phyloP scores from a whole-genome alignment of 2,329 filamentous ascomycete species.

The Gliomastix tumulicola region DNA sequence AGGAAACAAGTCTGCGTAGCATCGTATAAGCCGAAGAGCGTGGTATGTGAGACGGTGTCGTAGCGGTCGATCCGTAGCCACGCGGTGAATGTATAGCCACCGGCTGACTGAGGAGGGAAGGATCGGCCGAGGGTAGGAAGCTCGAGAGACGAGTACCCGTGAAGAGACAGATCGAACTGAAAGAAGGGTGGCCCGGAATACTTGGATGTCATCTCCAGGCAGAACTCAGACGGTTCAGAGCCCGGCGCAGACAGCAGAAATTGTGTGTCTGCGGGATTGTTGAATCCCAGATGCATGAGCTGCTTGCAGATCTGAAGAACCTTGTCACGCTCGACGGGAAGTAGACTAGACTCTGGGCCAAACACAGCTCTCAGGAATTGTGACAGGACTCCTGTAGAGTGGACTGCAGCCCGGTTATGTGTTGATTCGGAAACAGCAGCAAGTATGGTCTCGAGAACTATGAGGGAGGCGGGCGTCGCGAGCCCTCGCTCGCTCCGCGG shows the following conservation, averaged over 20 bases:
- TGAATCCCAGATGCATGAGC: conserved; percentile 70
- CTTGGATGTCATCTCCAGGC: conserved; percentile 62
- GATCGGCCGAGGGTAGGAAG: conserved; percentile 74
- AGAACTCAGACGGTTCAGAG: conserved; percentile 57
- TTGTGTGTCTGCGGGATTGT: conserved; percentile 74
- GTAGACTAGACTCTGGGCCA: conserved; percentile 39
- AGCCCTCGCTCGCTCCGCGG: conserved; percentile 36
- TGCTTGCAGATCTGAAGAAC: conserved; percentile 61
- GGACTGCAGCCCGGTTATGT: conserved; percentile 64
- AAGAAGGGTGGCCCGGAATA: conserved; percentile 79
- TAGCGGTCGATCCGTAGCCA: conserved; percentile 89
- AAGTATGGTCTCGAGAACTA: conserved; percentile 58
- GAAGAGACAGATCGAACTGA: conserved; percentile 84
- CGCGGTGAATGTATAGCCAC: conserved; percentile 84
- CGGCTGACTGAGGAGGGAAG: conserved; percentile 73
- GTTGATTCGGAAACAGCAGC: conserved; percentile 54
- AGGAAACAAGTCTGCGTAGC: conserved; percentile 88
- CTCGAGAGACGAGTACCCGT: conserved; percentile 87
- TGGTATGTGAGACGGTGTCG: conserved; percentile 81
- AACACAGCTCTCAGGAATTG: conserved; percentile 60
- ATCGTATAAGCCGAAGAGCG: conserved; percentile 93
- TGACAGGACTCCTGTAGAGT: conserved; percentile 64
- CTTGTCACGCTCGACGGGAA: conserved; percentile 46
- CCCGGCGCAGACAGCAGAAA: conserved; percentile 54
- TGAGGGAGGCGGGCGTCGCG: conserved; percentile 49